Conservation (phyloP, 2,329 filamentous ascomycete genomes). For the Clarireedia paspali region DNA sequence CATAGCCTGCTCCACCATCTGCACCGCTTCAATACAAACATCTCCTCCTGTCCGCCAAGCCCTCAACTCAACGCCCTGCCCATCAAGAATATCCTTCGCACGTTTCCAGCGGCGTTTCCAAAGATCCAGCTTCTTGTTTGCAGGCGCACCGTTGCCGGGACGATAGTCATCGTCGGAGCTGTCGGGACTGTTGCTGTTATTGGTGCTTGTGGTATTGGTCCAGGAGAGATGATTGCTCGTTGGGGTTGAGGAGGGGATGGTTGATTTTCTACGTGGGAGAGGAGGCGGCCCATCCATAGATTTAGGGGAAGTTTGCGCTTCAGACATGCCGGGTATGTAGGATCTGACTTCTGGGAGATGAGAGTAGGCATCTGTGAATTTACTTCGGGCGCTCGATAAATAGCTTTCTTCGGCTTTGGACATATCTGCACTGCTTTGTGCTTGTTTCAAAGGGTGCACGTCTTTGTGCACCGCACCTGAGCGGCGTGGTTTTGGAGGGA, state of each 20-base stretch:
- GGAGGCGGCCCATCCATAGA: conserved; percentile 15
- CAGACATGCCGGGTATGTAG: conserved; percentile 20
- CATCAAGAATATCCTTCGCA: conserved; percentile 56
- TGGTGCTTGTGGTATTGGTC: neutral
- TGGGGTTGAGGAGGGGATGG: neutral
- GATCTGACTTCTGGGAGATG: conserved; percentile 27
- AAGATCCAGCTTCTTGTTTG: conserved; percentile 63
- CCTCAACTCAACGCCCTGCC: conserved; percentile 58
- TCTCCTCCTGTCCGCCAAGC: conserved; percentile 69
- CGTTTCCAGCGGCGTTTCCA: conserved; percentile 62
- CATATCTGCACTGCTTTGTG: conserved; percentile 22
- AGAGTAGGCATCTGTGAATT: conserved; percentile 27
- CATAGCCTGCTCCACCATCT: conserved; percentile 51
- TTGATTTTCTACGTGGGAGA: conserved; percentile 18
- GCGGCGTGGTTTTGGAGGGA: conserved; percentile 24
- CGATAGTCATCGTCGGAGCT: conserved; percentile 24
- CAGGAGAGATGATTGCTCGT: conserved; percentile 13
- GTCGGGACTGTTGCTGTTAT: conserved; percentile 18
- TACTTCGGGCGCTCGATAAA: conserved; percentile 23
- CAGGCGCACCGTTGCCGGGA: conserved; percentile 14
- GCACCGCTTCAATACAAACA: conserved; percentile 57
- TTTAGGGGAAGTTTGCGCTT: neutral
- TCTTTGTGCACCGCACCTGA: conserved; percentile 7
- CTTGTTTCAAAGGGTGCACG: conserved; percentile 23
- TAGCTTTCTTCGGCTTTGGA: conserved; percentile 14